Percentiles rank a stretch among this genome's conserved stretches.
Evolutionary conservation across 129 eudicot genomes (phyloP).

Genomic region (Oenanthe sinensis): DNA sequence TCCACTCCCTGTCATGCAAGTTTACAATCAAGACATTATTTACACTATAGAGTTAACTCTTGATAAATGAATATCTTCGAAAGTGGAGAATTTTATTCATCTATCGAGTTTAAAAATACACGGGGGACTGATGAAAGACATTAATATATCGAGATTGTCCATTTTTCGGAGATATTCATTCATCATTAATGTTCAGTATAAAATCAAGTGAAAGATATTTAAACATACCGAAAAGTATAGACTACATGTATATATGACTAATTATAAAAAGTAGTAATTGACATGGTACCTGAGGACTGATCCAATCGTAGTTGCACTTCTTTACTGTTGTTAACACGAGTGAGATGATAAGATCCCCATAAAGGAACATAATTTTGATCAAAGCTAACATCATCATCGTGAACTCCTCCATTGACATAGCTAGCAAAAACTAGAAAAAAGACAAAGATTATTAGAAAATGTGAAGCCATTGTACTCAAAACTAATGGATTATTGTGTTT

Average conservation of each 20-base stretch:
- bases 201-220: no score
- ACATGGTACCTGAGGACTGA: background rate
- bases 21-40: background rate
- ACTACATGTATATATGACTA: no score
- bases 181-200: no score
- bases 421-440: background rate
- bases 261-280: no score
- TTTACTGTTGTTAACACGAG: background rate
- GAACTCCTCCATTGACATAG: background rate
- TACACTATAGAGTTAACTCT: no score
- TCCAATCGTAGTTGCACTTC: background rate
- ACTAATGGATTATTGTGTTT: background rate
- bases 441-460: background rate
- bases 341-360: background rate
- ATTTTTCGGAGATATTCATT: background rate
- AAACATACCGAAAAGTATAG: no score
- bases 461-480: background rate
- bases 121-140: no score
- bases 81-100: no score
- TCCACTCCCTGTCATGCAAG: slow-evolving; percentile 3
- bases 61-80: no score
- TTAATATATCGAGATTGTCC: no score
- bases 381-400: background rate
- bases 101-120: no score
- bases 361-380: background rate